Conservation (phyloP, 2,329 filamentous ascomycete species). For the Hypoxylon sp. region DNA sequence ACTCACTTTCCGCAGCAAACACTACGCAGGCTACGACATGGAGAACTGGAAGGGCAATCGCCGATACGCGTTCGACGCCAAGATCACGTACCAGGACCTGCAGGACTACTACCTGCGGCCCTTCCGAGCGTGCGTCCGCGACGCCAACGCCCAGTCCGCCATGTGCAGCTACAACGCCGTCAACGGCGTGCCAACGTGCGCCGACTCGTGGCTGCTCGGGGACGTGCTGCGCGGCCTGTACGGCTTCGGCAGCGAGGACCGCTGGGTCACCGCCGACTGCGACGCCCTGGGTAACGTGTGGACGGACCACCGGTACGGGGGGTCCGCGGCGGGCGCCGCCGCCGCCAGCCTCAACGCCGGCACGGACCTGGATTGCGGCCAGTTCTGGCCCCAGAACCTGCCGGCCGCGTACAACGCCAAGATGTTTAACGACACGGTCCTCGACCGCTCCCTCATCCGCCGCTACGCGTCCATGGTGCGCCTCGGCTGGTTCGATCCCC, state of each 20-base stretch:
- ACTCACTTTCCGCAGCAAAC: slow-evolving; percentile 56
- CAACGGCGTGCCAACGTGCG: slow-evolving; percentile 74
- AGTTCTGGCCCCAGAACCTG: slow-evolving; percentile 48
- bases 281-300: slow-evolving; percentile 71
- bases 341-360: slow-evolving; percentile 53
- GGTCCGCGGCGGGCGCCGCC: slow-evolving; percentile 50
- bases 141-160: slow-evolving; percentile 66
- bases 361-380: slow-evolving; percentile 53
- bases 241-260: slow-evolving; percentile 69
- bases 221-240: slow-evolving; percentile 73
- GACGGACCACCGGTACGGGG: slow-evolving; percentile 55
- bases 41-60: slow-evolving; percentile 59
- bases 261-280: slow-evolving; percentile 74
- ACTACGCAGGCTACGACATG: slow-evolving; percentile 68
- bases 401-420: slow-evolving; percentile 47
- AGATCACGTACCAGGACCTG: slow-evolving; percentile 70
- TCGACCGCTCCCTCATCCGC: slow-evolving; percentile 63
- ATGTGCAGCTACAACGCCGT: slow-evolving; percentile 74
- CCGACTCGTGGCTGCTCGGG: slow-evolving; percentile 70
- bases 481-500: slow-evolving; percentile 68
- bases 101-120: slow-evolving; percentile 75
- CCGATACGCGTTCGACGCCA: slow-evolving; percentile 67
- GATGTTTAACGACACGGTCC: slow-evolving; percentile 57
- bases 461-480: slow-evolving; percentile 66
- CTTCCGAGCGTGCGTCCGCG: slow-evolving; percentile 71